phyloP scores from a whole-genome alignment of 768 basidiomycete species.

The Hypsizygus marmoreus region DNA sequence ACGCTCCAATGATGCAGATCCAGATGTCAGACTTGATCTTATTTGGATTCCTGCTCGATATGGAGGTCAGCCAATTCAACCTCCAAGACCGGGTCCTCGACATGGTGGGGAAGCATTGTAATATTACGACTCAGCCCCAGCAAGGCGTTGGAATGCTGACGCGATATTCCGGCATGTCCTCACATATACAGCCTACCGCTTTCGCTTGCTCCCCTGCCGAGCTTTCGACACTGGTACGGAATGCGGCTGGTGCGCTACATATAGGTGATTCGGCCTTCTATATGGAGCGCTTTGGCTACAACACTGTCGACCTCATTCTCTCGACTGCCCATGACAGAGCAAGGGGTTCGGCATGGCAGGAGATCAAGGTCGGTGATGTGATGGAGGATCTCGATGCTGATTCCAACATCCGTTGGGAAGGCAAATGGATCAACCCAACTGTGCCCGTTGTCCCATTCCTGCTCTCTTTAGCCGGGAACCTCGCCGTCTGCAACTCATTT shows the following conservation, averaged over 20 bases:
- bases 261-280: neutral
- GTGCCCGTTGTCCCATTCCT: conserved; percentile 5
- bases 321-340: neutral
- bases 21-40: conserved; percentile 9
- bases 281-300: conserved; percentile 2
- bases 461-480: neutral
- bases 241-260: neutral
- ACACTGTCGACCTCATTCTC: conserved; percentile 1
- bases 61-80: conserved; percentile 4
- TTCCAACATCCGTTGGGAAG: neutral
- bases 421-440: neutral
- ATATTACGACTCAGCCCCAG: conserved; percentile 8
- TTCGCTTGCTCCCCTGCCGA: conserved; percentile 1
- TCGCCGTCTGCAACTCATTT: conserved; percentile 4
- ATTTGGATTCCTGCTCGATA: conserved; percentile 11
- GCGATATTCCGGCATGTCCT: conserved; percentile 6
- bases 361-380: neutral
- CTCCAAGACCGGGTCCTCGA: conserved; percentile 1
- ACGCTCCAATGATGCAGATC: conserved; percentile 7
- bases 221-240: conserved; percentile 1
- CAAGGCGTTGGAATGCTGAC: conserved; percentile 10
- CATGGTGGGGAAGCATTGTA: conserved; percentile 6
- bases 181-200: neutral
- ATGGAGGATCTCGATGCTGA: conserved; percentile 6
- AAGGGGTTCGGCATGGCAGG: neutral